Base-by-base conservation (phyloP, 2,329 filamentous ascomycete species). In the Apiospora hydei region DNA sequence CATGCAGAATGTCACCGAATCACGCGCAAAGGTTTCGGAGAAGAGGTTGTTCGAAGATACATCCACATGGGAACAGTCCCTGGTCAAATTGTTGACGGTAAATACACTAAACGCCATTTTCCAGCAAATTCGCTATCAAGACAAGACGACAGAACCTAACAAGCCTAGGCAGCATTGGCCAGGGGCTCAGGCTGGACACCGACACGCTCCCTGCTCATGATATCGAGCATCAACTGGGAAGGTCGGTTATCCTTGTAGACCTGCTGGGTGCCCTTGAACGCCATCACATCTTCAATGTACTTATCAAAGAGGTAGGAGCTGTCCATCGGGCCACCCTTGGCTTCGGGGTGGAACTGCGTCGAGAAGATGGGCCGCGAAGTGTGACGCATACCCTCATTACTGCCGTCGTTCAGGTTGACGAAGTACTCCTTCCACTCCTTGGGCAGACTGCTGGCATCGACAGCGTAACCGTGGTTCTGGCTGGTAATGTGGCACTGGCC, bases 341-440 rank as follows among this genome's bases (percentile, higher is more conserved):
- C 96, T 85, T 99, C 96, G 21, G 96, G 96, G 82, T 99, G 96
- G 91, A 99, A 99, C 84, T 99, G 96, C 34, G 95, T 98, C 75
- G 94, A 96, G 89, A 99, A 98, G 82, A 99, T 99, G 74, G 96
- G 96, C 47, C 96, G 94, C 72, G 93, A 93, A 85, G 93, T 95
- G 89, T 99, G 96, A 82, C 98, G 95, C 91, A 99, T 94, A 73
- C 93, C 96, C 87, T 99, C 96, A 83, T 99, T 99, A 83, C 93
- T 96, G 74, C 95, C 94, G 81, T 99, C 96, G 84, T 98, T 99
- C 76, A 98, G 88, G 88, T 99, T 98, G 84, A 97, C 92, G 82
- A 98, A 99, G 88, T 97, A 98, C 83, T 98, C 96, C 88, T 95
- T 96, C 91, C 95, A 99, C 49, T 98, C 95, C 71, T 85, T 87